phyloP scores from a whole-genome alignment of 345 rosid species.

The Ceriops decandra region DNA sequence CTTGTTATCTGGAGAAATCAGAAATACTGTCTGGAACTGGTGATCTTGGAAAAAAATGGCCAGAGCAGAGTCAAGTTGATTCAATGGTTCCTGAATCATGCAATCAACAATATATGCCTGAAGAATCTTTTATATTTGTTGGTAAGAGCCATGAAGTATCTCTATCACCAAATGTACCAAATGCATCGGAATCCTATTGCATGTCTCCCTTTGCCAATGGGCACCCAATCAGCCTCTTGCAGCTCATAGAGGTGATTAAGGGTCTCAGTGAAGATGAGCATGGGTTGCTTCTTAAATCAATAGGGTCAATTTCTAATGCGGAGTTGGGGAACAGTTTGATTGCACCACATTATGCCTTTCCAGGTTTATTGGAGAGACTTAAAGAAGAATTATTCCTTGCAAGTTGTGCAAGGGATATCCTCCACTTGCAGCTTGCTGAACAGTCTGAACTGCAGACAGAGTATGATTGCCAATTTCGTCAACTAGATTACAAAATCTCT shows the following conservation, averaged over 20 bases:
- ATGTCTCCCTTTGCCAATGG: constrained; percentile 30
- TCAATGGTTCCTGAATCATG: constrained; percentile 23
- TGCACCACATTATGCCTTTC: constrained; percentile 12
- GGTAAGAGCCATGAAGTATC: constrained; percentile 32
- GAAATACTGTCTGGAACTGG: constrained; percentile 22
- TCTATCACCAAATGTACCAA: constrained; percentile 20
- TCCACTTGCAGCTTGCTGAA: constrained; percentile 57
- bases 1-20: constrained; percentile 20
- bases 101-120: constrained; percentile 34
- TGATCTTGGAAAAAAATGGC: constrained; percentile 11
- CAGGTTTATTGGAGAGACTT: constrained; percentile 39
- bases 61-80: constrained; percentile 25
- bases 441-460: constrained; percentile 46
- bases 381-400: constrained; percentile 57
- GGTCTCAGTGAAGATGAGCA: constrained; percentile 58
- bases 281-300: constrained; percentile 43
- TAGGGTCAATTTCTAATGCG: constrained; percentile 32
- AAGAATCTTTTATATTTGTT: constrained; percentile 32
- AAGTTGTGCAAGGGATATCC: constrained; percentile 48
- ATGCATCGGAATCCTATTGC: constrained; percentile 21
- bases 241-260: constrained; percentile 45
- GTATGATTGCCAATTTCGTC: constrained; percentile 34
- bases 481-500: constrained; percentile 42
- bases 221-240: constrained; percentile 34
- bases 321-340: constrained; percentile 24